Evolutionary conservation across 2,329 filamentous ascomycete genomes (phyloP).

Genomic region (Trichoderma semiorbis): DNA sequence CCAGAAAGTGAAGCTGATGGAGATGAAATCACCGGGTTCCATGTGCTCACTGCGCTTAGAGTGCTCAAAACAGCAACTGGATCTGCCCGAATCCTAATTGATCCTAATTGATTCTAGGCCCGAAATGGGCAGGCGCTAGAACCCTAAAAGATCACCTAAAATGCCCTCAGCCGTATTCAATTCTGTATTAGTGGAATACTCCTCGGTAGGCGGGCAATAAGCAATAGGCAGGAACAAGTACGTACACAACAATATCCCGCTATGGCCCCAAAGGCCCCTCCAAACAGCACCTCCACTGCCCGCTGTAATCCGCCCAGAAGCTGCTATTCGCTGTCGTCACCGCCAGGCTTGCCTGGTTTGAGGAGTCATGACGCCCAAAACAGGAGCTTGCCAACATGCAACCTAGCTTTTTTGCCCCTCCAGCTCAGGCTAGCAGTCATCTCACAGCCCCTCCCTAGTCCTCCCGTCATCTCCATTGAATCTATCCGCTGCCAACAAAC

Average conservation of each 20-base stretch:
- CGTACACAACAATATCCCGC: not conserved
- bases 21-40: not conserved
- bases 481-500: not conserved
- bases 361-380: not conserved
- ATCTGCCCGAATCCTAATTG: not conserved
- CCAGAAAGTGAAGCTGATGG: not conserved
- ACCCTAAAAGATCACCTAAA: not conserved
- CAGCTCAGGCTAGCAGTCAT: constrained; percentile 4
- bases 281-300: not conserved
- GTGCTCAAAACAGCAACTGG: not conserved
- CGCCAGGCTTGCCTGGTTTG: constrained; percentile 18
- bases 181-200: not conserved
- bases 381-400: not conserved
- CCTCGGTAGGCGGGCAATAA: not conserved
- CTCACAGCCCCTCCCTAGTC: not conserved
- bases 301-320: not conserved
- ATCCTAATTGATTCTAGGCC: not conserved
- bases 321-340: constrained; percentile 24
- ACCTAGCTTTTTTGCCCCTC: constrained; percentile 23
- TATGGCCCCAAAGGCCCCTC: not conserved
- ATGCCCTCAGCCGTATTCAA: not conserved
- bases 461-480: constrained; percentile 4
- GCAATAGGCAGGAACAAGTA: not conserved
- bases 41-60: not conserved
- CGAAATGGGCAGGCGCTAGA: not conserved